Evolutionary conservation across 1,139 yeast genomes (phyloP), one percentile per base, ranked within the genome.

Genomic region (Wickerhamomyces sp.): DNA sequence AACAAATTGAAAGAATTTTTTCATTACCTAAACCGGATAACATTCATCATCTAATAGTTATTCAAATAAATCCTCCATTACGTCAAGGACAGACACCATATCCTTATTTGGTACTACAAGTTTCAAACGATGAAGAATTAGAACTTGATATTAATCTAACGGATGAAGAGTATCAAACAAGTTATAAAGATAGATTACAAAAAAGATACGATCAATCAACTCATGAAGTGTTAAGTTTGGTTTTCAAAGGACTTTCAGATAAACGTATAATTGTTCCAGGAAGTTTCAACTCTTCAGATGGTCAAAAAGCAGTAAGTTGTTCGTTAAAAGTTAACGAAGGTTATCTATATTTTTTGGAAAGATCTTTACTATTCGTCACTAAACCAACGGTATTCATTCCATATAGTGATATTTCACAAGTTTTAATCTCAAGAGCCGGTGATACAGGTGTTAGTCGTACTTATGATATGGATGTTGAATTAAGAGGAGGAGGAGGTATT

Each of bases 291-390:
- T 82, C 94, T 6, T 72, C 76, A 37, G 76, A 71, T 52, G 72
- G 72, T 30, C 91, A 84, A 52, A 85, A 95, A 10, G 96, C 95
- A 10, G 80, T 91, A 31, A 72, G 88, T 16, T 89, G 98, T 64
- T 86, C 96, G 13, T 75, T 87, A 49, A 91, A 89, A 61, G 98
- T 97, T 0, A 84, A 87, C 35, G 98, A 91, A 64, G 98, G 98
- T 26, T 84, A 87, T 51, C 65, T 91, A 41, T 91, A 85, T 59
- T 89, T 95, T 15, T 71, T 91, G 42, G 98, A 93, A 47, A 84
- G 87, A 61, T 86, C 95, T 39, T 78, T 91, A 56, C 66, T 91
- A 47, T 91, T 91, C 57, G 82, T 91, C 28, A 89, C 96, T 22
- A 93, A 93, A 58, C 96, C 98, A 33, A 88, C 97, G 0, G 76